A percentile compares a stretch with the other conserved stretches of the same genome.
Evolutionary conservation across 148 eudicot species (phyloP).

Genomic region (Rhododendron williamsianum): DNA sequence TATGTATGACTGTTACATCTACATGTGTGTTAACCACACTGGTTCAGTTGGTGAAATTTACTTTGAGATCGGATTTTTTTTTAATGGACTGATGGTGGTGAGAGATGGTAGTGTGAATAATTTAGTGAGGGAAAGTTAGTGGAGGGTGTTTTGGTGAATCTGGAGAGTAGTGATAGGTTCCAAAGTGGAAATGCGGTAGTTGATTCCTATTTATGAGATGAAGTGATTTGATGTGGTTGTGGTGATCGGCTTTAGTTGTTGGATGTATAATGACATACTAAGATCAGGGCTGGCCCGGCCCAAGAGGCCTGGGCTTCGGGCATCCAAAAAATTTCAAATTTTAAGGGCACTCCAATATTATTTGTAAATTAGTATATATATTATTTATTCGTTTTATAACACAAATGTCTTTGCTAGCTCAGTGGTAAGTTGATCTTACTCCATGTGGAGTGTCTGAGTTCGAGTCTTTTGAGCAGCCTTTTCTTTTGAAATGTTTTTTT

Average conservation of each 20-base stretch:
- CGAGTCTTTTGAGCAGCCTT: too few relatives aligned
- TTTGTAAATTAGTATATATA: too few relatives aligned
- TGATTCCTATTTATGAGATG: neutral
- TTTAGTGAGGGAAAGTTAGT: neutral
- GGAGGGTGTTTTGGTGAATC: neutral
- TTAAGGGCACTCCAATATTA: too few relatives aligned
- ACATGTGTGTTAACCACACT: neutral
- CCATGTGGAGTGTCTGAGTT: too few relatives aligned
- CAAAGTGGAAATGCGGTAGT: neutral
- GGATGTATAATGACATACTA: neutral
- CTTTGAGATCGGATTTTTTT: neutral
- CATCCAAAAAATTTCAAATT: too few relatives aligned
- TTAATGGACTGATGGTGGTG: neutral
- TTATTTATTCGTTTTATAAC: too few relatives aligned
- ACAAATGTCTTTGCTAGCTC: too few relatives aligned
- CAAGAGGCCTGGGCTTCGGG: too few relatives aligned
- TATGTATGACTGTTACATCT: neutral
- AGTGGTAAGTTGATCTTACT: too few relatives aligned
- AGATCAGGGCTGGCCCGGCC: neutral
- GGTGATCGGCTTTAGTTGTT: neutral
- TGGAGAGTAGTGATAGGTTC: neutral
- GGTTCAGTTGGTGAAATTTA: neutral
- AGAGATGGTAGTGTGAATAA: neutral
- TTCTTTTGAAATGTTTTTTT: too few relatives aligned
- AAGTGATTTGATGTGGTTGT: neutral